phyloP scores from a whole-genome alignment of 2,329 filamentous ascomycete genomes.

The Aureobasidium sp. region DNA sequence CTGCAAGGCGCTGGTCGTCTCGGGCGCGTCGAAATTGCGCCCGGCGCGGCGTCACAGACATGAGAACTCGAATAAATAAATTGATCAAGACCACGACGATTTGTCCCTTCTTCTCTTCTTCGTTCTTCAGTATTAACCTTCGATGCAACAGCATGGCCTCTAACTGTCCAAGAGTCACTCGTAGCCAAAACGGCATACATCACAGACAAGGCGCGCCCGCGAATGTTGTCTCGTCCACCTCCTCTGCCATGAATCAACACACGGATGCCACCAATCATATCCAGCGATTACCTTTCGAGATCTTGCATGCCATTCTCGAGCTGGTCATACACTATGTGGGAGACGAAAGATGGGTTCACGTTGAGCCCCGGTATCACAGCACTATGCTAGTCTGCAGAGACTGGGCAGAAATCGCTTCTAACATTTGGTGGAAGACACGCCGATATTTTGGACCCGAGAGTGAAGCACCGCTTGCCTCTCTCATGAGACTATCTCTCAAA shows the following conservation, averaged over 20 bases:
- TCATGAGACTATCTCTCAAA: background rate
- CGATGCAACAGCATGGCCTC: background rate
- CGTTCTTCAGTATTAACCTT: background rate
- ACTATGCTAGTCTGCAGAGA: background rate
- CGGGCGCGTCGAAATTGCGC: background rate
- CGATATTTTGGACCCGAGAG: background rate
- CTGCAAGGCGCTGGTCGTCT: background rate
- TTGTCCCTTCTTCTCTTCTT: background rate
- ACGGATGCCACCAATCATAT: background rate
- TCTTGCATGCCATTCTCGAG: background rate
- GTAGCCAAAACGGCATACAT: background rate
- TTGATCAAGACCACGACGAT: no score
- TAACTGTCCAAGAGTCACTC: background rate
- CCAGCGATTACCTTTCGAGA: background rate
- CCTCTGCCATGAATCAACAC: background rate
- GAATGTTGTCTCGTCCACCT: background rate
- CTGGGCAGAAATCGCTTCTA: background rate
- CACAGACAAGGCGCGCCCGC: background rate
- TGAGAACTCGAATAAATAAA: no score
- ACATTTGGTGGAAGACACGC: background rate
- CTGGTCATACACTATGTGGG: background rate
- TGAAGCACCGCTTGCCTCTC: background rate
- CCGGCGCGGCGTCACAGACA: background rate
- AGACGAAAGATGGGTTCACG: background rate
- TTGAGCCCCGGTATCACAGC: background rate